Base-by-base conservation (phyloP, 352 stramenopile genomes). In the Pythium diclinum region DNA sequence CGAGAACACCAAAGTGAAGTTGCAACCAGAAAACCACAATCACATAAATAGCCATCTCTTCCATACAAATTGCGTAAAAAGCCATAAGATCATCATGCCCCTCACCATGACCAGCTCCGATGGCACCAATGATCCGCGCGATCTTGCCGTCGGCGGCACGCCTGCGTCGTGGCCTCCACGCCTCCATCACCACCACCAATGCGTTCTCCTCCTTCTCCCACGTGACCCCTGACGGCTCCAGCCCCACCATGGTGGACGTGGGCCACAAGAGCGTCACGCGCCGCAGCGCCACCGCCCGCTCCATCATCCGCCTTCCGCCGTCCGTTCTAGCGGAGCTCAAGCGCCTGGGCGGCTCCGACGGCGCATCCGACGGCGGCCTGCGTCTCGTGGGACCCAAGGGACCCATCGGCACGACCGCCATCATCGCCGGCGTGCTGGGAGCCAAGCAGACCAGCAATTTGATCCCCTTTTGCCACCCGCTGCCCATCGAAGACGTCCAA, bases 391-490 rank as follows among this genome's bases (percentile, higher is more conserved):
- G 86, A 7, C 79, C 82, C 13, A 93, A 98, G 63, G 95, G 95
- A 6, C 90, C 94, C 1, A 96, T 98, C 44, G 83, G 95, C 65
- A 78, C 85, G 46, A 98, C 91, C 6, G 95, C 95, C 6, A 88
- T 96, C 59, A 83, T 98, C 47, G 94, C 93, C 1, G 95, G 94
- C 8, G 96, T 98, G 19, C 84, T 98, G 69, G 93, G 81, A 23
- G 93, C 93, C 54, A 98, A 98, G 72, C 77, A 91, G 52, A 98
- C 95, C 54, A 97, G 88, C 65, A 61, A 90, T 16, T 76, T 98
- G 16, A 94, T 98, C 65, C 95, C 94, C 0, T 93, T 98, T 47
- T 98, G 94, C 73, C 94, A 98, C 74, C 91, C 92, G 21, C 71
- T 98, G 30, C 89, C 89, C 6, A 60, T 98, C 9, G 89, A 98